phyloP scores from a whole-genome alignment of 129 eudicot genomes.

The Flaveria sonorensis region DNA sequence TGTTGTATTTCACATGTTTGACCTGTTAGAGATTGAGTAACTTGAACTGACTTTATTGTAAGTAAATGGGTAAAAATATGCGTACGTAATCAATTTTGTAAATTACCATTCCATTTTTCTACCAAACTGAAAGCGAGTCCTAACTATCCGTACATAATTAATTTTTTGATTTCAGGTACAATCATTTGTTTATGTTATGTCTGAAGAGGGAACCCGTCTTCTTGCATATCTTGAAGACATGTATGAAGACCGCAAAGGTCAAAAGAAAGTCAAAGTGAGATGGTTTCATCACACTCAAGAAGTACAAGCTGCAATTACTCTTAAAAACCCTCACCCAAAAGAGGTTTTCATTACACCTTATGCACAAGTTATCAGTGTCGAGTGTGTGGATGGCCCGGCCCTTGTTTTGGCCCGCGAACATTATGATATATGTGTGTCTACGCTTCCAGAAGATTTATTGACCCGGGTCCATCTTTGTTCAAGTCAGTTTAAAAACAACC shows the following conservation, averaged over 20 bases:
- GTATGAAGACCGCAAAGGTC: conserved; percentile 90
- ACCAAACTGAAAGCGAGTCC: not conserved
- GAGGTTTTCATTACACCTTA: conserved; percentile 96
- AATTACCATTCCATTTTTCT: not conserved
- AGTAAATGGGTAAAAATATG: not conserved
- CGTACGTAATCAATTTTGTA: no score
- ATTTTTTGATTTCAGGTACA: conserved; percentile 56
- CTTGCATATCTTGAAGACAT: conserved; percentile 94
- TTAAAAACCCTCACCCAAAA: conserved; percentile 79
- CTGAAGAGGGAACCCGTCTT: conserved; percentile 78
- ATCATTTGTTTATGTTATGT: conserved; percentile 94
- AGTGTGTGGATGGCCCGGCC: conserved; percentile 98
- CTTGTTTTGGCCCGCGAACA: conserved; percentile 85
- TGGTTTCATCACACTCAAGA: conserved; percentile 95
- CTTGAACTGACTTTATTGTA: not conserved
- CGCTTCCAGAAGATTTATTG: conserved; percentile 62
- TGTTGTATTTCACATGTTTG: not conserved
- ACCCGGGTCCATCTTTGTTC: conserved; percentile 74
- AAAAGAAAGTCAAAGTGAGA: conserved; percentile 94
- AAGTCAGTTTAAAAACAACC: conserved; percentile 74
- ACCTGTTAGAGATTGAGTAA: not conserved
- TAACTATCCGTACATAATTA: not conserved
- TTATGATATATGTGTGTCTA: conserved; percentile 63
- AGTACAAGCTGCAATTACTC: conserved; percentile 63
- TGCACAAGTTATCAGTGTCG: conserved; percentile 92